Conservation (phyloP, 306 rosid species). For the Erythrophleum fordii region DNA sequence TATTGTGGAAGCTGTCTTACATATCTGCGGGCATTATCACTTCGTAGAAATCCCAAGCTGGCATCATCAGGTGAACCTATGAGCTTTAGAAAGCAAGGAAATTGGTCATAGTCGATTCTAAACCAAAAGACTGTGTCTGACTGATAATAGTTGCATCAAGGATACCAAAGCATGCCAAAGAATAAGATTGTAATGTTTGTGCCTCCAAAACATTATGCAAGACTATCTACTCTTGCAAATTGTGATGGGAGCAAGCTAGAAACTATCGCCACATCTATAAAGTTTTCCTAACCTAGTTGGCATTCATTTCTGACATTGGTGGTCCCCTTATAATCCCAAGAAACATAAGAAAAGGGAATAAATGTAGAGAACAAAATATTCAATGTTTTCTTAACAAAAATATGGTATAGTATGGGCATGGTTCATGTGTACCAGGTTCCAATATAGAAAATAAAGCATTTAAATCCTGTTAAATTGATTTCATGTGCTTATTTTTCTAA, state of each 20-base stretch:
- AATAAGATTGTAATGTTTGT: neutral
- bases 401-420: neutral
- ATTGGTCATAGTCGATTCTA: conserved; percentile 27
- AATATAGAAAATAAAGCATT: neutral
- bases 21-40: conserved; percentile 90
- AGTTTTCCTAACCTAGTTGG: neutral
- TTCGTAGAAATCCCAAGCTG: conserved; percentile 90
- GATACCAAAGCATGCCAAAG: neutral
- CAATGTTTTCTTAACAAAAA: neutral
- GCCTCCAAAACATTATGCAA: conserved; percentile 12
- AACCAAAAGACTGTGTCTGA: conserved; percentile 9
- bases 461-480: neutral
- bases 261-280: neutral
- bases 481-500: neutral
- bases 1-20: conserved; percentile 87
- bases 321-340: neutral
- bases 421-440: neutral
- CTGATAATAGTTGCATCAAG: neutral
- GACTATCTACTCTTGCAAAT: conserved; percentile 26
- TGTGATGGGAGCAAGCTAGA: conserved; percentile 31
- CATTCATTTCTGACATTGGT: conserved; percentile 16
- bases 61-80: conserved; percentile 96
- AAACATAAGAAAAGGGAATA: neutral
- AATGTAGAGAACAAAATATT: neutral
- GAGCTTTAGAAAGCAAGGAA: conserved; percentile 60